Conservation (phyloP, 2,329 filamentous ascomycete species). For the Raffaelea albimanens region DNA sequence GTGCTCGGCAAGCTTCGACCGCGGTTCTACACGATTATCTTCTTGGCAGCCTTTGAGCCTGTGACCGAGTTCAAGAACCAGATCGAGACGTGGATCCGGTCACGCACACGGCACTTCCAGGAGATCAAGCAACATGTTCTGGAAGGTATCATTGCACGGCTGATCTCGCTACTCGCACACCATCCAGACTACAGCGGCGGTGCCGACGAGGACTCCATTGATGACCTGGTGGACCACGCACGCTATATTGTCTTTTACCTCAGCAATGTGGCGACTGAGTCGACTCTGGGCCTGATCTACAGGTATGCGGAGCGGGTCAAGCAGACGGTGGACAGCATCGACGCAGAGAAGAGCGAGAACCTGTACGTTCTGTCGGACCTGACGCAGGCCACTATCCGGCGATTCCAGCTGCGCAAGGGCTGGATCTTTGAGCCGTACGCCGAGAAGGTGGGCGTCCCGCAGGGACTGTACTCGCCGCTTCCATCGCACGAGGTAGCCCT, state of each 20-base stretch:
- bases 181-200: slow-evolving; percentile 74
- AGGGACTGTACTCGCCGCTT: slow-evolving; percentile 66
- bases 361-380: slow-evolving; percentile 86
- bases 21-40: slow-evolving; percentile 83
- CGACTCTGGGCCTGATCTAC: slow-evolving; percentile 81
- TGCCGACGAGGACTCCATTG: slow-evolving; percentile 32
- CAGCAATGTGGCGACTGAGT: slow-evolving; percentile 69
- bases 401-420: slow-evolving; percentile 76
- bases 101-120: slow-evolving; percentile 59
- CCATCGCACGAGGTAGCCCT: slow-evolving; percentile 70
- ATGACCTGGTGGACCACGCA: slow-evolving; percentile 70
- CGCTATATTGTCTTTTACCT: slow-evolving; percentile 89
- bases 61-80: slow-evolving; percentile 60
- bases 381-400: slow-evolving; percentile 69
- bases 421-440: slow-evolving; percentile 82
- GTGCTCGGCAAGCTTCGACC: slow-evolving; percentile 58
- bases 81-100: slow-evolving; percentile 81
- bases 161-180: slow-evolving; percentile 82
- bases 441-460: slow-evolving; percentile 70
- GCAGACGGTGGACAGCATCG: slow-evolving; percentile 73
- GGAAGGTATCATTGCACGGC: slow-evolving; percentile 71
- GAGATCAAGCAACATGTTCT: slow-evolving; percentile 55
- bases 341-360: slow-evolving; percentile 53
- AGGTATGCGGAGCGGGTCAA: slow-evolving; percentile 91
- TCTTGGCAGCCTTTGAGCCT: slow-evolving; percentile 85